Evolutionary conservation across 805 yeast genomes (phyloP), one percentile per base, ranked within the genome.

Genomic region (Groenewaldozyma salmanticensis): DNA sequence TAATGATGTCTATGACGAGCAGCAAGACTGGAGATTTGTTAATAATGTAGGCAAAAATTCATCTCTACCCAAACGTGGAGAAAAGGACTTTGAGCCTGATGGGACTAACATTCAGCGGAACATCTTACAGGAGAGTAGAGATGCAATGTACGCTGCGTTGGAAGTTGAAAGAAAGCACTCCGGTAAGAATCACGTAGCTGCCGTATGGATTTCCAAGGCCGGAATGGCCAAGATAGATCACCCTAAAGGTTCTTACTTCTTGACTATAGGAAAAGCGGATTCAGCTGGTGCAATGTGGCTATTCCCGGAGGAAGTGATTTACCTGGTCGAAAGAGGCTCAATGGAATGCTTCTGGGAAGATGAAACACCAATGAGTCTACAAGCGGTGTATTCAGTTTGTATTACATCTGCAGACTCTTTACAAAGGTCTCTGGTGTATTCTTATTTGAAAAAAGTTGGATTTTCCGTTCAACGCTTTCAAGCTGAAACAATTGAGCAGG

Each of bases 11-110:
- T 54, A 54, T 13, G 64, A 59, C 42, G 71, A 65, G 40, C 62
- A 50, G 43, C 66, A 59, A 38, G 70, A 66, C 44, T 66, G 71
- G 71, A 39, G 60, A 17, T 39, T 54, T 36, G 51, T 66, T 13
- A 52, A 44, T 13, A 24, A 44, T 5, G 31, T 45, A 4, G 31
- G 35, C 34, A 22, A 43, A 39, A 40, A 48, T n/a, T n/a, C n/a
- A 42, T 31, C 31, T 7, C 32, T 79, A 1, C 88, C 88, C 2
- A 81, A 77, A 49, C 64, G 90, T 45, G 95, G 95, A 2, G 87
- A 77, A 43, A 88, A 88, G 56, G 95, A 84, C 49, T 82, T 77
- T 49, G 94, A 78, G 45, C 95, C 94, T 0, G 90, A 81, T 55
- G 86, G 84, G 0, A 78, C 87, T 0, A 50, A 53, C 4, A 54